Conservation (phyloP, 2,329 filamentous ascomycete genomes). For the Paecilomyces formosus region DNA sequence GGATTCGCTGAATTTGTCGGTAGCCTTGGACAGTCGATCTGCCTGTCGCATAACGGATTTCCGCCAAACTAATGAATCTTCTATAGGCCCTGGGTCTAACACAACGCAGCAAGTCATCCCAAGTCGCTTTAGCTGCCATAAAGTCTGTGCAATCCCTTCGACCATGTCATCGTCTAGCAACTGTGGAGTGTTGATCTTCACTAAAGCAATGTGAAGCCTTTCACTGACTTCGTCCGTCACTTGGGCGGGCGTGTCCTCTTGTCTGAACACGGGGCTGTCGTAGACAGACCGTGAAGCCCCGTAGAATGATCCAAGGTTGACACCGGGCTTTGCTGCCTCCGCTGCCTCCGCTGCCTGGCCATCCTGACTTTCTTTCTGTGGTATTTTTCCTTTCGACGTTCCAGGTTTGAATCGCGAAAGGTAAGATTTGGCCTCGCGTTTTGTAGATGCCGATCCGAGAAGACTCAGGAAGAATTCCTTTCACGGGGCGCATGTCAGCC, state of each 20-base stretch:
- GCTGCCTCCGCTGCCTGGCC: constrained; percentile 24
- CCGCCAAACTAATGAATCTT: constrained; percentile 29
- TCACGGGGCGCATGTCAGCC: constrained; percentile 1
- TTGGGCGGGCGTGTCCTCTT: constrained; percentile 39
- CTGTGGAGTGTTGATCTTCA: constrained; percentile 74
- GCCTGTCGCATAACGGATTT: constrained; percentile 55
- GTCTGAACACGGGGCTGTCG: constrained; percentile 53
- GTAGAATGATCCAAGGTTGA: constrained; percentile 57
- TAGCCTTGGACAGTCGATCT: constrained; percentile 64
- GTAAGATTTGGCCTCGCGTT: constrained; percentile 86
- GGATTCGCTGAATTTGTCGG: constrained; percentile 61
- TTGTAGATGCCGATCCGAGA: constrained; percentile 80
- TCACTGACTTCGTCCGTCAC: constrained; percentile 32
- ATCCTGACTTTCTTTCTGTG: constrained; percentile 17
- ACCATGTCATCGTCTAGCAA: constrained; percentile 61
- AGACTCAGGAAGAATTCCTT: constrained; percentile 83
- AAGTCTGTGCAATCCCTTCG: constrained; percentile 69
- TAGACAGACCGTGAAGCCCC: constrained; percentile 50
- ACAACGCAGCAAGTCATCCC: constrained; percentile 79
- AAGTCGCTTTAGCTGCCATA: constrained; percentile 74
- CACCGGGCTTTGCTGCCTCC: constrained; percentile 38
- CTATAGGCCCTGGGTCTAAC: constrained; percentile 57
- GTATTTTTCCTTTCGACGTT: constrained; percentile 25
- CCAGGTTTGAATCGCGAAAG: constrained; percentile 69
- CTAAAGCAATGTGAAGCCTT: constrained; percentile 68